Evolutionary conservation across 202 grass and related monocot genomes (phyloP), one percentile per base, ranked within the genome.

Genomic region (Elaeis oleifera): DNA sequence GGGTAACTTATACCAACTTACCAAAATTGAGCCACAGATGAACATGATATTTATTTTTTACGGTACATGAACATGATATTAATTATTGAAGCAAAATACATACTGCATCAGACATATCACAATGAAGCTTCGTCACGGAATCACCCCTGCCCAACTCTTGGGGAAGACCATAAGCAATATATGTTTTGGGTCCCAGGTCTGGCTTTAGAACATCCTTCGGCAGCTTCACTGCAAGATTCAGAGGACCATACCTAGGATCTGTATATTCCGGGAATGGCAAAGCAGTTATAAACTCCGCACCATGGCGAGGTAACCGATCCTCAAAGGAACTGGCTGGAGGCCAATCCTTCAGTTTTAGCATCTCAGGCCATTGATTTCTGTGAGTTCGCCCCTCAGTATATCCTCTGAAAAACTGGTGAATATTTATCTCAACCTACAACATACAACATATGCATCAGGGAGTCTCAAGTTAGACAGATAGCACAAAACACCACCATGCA

Each of bases 61-160:
- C 26, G 0, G 26, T 27, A 27, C 26, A 27, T 5, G 26, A 27
- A 54, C 20, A 63, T 80, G 61, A 31, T 2, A 59, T 26, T 24
- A 15, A 68, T 68, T 18, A 7, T 67, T 67, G 16, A 8, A 39
- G 59, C 21, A 39, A 28, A 27, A 11, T 64, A 71, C 89, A 67
- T 78, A 96, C 87, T 14, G 81, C 84, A 81, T 96, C 91, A 71
- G 87, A 90, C 21, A 90, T 76, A 50, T 90, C 87, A 0, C 91
- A 96, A 36, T 96, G 87, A 85, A 96, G 84, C 60, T 96, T 96
- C 24, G 87, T 96, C 26, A 96, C 84, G 20, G 87, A 96, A 76
- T 90, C 91, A 25, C 91, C 91, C 61, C 81, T 85, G n/a, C 76
- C 77, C 58, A 96, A 72, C 58, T 96, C 87, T 59, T 88, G 39